phyloP scores from a whole-genome alignment of 805 yeast genomes.

The Suhomyces sp. region DNA sequence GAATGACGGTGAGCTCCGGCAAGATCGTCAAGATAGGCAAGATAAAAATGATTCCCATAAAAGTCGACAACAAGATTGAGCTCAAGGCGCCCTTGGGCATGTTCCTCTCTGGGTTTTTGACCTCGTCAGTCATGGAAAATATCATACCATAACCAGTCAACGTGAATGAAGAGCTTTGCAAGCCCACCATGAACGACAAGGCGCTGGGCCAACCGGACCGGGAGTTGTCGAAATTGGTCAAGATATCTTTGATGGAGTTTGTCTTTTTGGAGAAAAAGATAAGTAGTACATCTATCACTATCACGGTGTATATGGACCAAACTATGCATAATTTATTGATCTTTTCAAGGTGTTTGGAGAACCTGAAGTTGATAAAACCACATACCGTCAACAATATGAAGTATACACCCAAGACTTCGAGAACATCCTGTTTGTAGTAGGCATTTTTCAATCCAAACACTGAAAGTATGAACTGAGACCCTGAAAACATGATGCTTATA shows the following conservation, averaged over 20 bases:
- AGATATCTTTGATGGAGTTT: constrained; percentile 55
- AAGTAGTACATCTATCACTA: constrained; percentile 62
- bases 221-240: constrained; percentile 66
- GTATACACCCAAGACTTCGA: constrained; percentile 56
- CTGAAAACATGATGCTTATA: constrained; percentile 69
- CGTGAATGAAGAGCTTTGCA: constrained; percentile 76
- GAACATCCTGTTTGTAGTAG: constrained; percentile 54
- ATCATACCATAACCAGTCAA: constrained; percentile 81
- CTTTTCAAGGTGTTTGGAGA: constrained; percentile 56
- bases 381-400: constrained; percentile 54
- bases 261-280: constrained; percentile 56
- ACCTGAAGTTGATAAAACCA: constrained; percentile 60
- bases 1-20: constrained; percentile 57
- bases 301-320: constrained; percentile 71
- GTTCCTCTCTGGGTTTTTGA: constrained; percentile 66
- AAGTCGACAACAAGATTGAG: constrained; percentile 60
- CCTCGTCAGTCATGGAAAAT: constrained; percentile 81
- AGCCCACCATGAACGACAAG: constrained; percentile 71
- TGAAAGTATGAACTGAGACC: constrained; percentile 69
- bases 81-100: constrained; percentile 71
- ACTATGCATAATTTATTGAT: constrained; percentile 68
- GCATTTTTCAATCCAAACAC: constrained; percentile 60
- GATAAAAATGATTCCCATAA: constrained; percentile 70
- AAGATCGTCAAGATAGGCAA: constrained; percentile 68
- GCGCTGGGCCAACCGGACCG: constrained; percentile 75